Evolutionary conservation across 1,139 yeast species (phyloP).

Genomic region (Blastobotrys capitulatus): DNA sequence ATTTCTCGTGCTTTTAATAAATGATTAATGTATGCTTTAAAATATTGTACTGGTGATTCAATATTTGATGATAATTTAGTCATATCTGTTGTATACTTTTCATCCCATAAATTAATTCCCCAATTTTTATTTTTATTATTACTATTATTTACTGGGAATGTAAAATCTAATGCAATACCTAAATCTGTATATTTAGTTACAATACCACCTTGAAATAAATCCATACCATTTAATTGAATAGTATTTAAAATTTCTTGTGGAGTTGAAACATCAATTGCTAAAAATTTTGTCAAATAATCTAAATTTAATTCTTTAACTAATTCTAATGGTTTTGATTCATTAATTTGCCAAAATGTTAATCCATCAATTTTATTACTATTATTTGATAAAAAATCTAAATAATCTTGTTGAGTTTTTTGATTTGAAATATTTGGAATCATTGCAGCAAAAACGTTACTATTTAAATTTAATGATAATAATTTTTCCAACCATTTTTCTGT

Average conservation of each 20-base stretch:
- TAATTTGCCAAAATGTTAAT: conserved; percentile 21
- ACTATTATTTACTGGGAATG: conserved; percentile 21
- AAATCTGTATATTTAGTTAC: conserved; percentile 32
- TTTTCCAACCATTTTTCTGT: conserved; percentile 33
- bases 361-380: conserved; percentile 19
- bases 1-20: conserved; percentile 38
- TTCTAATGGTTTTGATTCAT: not conserved
- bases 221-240: conserved; percentile 31
- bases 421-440: conserved; percentile 26
- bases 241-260: conserved; percentile 34
- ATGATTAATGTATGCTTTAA: conserved; percentile 39
- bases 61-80: conserved; percentile 17
- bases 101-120: conserved; percentile 34
- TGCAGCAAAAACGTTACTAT: conserved; percentile 28
- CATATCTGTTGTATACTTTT: conserved; percentile 30
- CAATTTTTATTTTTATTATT: conserved; percentile 9
- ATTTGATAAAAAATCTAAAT: conserved; percentile 4
- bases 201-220: conserved; percentile 33
- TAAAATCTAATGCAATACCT: conserved; percentile 36
- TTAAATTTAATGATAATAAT: not conserved
- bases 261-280: conserved; percentile 25
- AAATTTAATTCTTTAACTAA: conserved; percentile 10
- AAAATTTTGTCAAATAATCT: conserved; percentile 20
- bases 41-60: conserved; percentile 29
- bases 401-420: conserved; percentile 10